These are phyloP conservation scores for Elsinoe arachidis DNA, from an alignment of 2,329 filamentous ascomycete genomes.

Conservation along the genomic window DNA sequence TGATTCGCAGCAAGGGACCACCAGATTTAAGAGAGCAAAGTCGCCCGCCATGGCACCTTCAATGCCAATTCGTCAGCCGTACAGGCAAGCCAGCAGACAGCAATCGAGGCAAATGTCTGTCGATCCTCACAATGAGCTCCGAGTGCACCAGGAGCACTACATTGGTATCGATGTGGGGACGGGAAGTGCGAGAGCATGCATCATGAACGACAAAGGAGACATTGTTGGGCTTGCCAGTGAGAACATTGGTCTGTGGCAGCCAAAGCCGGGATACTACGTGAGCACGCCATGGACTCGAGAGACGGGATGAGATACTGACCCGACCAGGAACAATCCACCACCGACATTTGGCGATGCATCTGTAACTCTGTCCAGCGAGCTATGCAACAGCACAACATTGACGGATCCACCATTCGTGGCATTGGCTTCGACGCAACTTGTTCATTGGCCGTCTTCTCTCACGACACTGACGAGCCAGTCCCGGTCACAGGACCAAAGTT, in stretches of 20 bases:
- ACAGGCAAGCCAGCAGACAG: conserved; percentile 28
- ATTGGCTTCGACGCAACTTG: conserved; percentile 99
- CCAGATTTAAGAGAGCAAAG: neutral
- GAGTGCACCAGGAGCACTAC: conserved; percentile 51
- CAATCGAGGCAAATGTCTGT: conserved; percentile 41
- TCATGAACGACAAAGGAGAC: conserved; percentile 85
- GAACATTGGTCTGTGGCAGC: conserved; percentile 46
- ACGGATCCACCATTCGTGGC: conserved; percentile 67
- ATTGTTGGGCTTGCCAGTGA: conserved; percentile 57
- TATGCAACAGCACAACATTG: conserved; percentile 70
- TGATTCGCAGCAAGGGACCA: neutral
- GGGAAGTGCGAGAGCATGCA: conserved; percentile 87
- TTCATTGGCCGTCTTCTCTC: conserved; percentile 81
- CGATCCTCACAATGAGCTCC: conserved; percentile 49
- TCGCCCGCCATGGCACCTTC: conserved; percentile 15
- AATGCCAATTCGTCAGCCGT: conserved; percentile 21
- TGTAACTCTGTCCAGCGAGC: conserved; percentile 79
- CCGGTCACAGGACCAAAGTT: conserved; percentile 86
- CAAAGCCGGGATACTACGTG: conserved; percentile 48
- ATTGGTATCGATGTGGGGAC: conserved; percentile 96
- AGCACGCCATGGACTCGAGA: conserved; percentile 13
- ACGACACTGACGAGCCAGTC: conserved; percentile 83
- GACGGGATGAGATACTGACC: conserved; percentile 10
- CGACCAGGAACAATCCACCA: conserved; percentile 85
- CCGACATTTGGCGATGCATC: conserved; percentile 93